These are phyloP conservation scores for Chlorociboria aeruginascens DNA, from an alignment of 495 filamentous ascomycete species.

Conservation along the genomic window DNA sequence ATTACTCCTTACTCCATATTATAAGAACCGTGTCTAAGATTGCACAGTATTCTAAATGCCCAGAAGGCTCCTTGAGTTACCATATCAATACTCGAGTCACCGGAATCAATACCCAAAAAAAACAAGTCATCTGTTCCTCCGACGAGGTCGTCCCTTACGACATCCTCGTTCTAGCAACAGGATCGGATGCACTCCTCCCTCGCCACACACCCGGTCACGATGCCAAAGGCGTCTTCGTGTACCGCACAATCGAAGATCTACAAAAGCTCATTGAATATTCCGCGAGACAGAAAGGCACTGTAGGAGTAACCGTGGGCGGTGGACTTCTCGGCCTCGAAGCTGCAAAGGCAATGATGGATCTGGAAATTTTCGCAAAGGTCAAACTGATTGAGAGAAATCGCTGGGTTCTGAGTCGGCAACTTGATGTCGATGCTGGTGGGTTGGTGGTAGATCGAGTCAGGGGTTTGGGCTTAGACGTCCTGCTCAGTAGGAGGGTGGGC, in stretches of 20 bases:
- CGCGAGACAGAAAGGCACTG: conserved; percentile 47
- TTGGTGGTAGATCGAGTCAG: conserved; percentile 79
- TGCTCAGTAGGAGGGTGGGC: conserved; percentile 68
- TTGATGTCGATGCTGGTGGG: conserved; percentile 73
- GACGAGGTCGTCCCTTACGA: conserved; percentile 71
- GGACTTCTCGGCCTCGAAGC: conserved; percentile 86
- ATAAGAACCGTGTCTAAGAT: background rate
- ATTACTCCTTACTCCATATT: background rate
- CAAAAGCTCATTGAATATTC: conserved; percentile 71
- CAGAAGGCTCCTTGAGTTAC: conserved; percentile 45
- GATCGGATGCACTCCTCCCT: conserved; percentile 81
- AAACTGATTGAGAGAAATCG: conserved; percentile 79
- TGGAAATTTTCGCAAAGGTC: conserved; percentile 65
- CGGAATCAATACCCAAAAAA: conserved; percentile 50
- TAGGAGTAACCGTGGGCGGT: conserved; percentile 79
- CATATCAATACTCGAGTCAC: conserved; percentile 75
- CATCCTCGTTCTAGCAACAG: conserved; percentile 80
- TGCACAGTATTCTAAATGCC: conserved; percentile 12
- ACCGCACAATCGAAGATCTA: conserved; percentile 79
- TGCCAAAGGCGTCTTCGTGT: conserved; percentile 87
- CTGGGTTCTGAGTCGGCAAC: conserved; percentile 80
- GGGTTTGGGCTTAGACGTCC: conserved; percentile 70
- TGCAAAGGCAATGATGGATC: conserved; percentile 89
- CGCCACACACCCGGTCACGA: conserved; percentile 71
- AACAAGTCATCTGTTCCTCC: conserved; percentile 58